A percentile compares a stretch with the other conserved stretches of the same genome.
These are phyloP conservation scores for Psilocybe subaeruginosa DNA, from an alignment of 768 basidiomycete species.

Conservation along the genomic window DNA sequence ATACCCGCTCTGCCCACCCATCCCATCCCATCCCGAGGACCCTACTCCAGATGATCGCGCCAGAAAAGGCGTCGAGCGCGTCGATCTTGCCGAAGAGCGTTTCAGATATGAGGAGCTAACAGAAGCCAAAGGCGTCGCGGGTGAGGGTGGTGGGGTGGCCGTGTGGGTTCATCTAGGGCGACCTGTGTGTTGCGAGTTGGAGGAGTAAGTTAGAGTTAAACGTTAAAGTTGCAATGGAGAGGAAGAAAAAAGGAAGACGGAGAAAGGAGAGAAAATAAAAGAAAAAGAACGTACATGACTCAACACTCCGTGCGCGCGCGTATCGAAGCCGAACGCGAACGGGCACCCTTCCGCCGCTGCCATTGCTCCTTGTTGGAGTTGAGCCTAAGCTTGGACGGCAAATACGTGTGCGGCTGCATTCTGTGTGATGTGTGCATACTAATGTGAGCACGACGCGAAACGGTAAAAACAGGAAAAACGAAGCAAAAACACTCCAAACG, in stretches of 20 bases:
- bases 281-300: slow-evolving; percentile 50
- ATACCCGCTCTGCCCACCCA: slow-evolving; percentile 50
- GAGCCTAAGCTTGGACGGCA: slow-evolving; percentile 35
- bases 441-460: neutral
- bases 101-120: slow-evolving; percentile 77
- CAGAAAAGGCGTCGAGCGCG: slow-evolving; percentile 80
- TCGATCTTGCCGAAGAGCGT: slow-evolving; percentile 77
- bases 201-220: too few species aligned
- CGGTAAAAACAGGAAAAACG: neutral
- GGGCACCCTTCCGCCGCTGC: neutral
- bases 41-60: slow-evolving; percentile 79
- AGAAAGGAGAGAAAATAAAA: neutral
- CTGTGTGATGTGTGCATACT: slow-evolving; percentile 34
- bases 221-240: too few species aligned
- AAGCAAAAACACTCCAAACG: neutral
- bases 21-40: slow-evolving; percentile 77
- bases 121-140: slow-evolving; percentile 85
- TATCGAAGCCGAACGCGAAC: slow-evolving; percentile 68
- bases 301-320: slow-evolving; percentile 67
- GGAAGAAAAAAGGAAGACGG: neutral
- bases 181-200: neutral
- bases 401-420: slow-evolving; percentile 57
- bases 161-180: slow-evolving; percentile 29
- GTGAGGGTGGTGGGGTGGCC: slow-evolving; percentile 42
- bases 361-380: neutral